Base-by-base conservation (phyloP, 2,329 filamentous ascomycete species). In the Fusarium tricinctum region DNA sequence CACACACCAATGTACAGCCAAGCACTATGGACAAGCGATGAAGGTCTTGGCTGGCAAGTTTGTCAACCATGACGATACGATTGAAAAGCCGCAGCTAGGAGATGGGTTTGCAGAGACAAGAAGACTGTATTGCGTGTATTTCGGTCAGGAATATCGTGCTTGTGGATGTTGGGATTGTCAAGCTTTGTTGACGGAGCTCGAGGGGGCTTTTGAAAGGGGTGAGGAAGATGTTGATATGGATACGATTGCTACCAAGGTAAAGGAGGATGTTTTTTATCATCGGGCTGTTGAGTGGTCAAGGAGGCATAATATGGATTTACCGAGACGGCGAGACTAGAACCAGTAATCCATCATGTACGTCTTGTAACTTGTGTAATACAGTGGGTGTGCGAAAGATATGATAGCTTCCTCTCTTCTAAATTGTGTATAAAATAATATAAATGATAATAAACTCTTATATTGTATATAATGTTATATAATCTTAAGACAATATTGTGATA, bases 161-260 rank as follows among this genome's bases (percentile, higher is more conserved):
- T 82, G 80, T 38, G 63, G 71, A 5, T 80, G 78, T 49, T 81
- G 79, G 79, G 76, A 78, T 23, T 81, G 79, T 53, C 77, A 81
- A 66, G 74, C 74, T 3, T 63, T 79, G 30, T 56, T 73, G 17
- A 39, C 56, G 4, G 74, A 74, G 38, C 72, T 63, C 19, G 43
- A 75, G 6, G 70, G 72, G 30, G 61, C 51, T 7, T 20, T 42
- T 2, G 42, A 40, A 5, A 23, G 17, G 1, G 54, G 51, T 1
- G 38, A 14, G 1, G 15, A 17, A 1, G 49, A 63, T 2, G 20
- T 63, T 2, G 65, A 66, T 17, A 62, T 73, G 59, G 44, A 40
- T 2, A 26, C 1, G 6, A 53, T 73, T 6, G 57, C 58, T 1
- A 19, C 15, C 0, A 46, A 39, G 33, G 62, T 68, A 1, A 58